phyloP scores from a whole-genome alignment of 2,329 filamentous ascomycete genomes.

The Kalmusia sp. region DNA sequence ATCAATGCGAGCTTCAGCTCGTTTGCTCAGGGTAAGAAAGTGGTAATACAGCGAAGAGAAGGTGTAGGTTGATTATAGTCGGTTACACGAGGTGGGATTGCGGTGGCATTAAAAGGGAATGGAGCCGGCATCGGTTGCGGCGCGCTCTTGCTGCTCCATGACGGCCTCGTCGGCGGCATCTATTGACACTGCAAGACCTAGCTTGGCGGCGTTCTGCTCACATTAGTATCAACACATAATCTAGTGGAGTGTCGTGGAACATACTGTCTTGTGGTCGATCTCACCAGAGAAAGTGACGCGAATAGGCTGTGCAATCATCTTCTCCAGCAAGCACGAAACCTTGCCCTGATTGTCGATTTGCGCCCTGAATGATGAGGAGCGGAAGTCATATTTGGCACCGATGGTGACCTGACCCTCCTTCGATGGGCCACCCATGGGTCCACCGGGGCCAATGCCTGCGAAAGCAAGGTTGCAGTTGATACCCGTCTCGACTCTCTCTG shows the following conservation, averaged over 20 bases:
- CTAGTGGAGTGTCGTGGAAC: constrained; percentile 44
- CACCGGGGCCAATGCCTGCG: constrained; percentile 63
- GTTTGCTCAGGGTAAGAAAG: constrained; percentile 39
- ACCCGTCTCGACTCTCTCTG: constrained; percentile 94
- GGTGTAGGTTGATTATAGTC: constrained; percentile 43
- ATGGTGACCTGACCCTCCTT: constrained; percentile 91
- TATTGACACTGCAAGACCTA: constrained; percentile 86
- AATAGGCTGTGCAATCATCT: constrained; percentile 91
- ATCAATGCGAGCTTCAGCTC: constrained; percentile 29
- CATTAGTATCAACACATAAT: constrained; percentile 29
- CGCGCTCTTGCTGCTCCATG: constrained; percentile 49
- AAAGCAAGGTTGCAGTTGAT: constrained; percentile 93
- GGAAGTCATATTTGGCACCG: constrained; percentile 98
- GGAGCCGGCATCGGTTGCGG: constrained; percentile 33
- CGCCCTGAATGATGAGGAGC: constrained; percentile 91
- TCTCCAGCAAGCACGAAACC: constrained; percentile 90
- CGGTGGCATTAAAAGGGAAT: constrained; percentile 48
- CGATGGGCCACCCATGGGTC: constrained; percentile 61
- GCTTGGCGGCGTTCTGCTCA: constrained; percentile 86
- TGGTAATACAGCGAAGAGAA: constrained; percentile 52
- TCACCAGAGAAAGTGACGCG: constrained; percentile 95
- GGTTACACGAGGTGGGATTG: constrained; percentile 29
- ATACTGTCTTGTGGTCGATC: constrained; percentile 93
- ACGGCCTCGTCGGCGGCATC: constrained; percentile 50
- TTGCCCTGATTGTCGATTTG: constrained; percentile 96